These are phyloP conservation scores for Nepenthes gracilis DNA, from an alignment of 148 eudicot genomes.

Conservation along the genomic window DNA sequence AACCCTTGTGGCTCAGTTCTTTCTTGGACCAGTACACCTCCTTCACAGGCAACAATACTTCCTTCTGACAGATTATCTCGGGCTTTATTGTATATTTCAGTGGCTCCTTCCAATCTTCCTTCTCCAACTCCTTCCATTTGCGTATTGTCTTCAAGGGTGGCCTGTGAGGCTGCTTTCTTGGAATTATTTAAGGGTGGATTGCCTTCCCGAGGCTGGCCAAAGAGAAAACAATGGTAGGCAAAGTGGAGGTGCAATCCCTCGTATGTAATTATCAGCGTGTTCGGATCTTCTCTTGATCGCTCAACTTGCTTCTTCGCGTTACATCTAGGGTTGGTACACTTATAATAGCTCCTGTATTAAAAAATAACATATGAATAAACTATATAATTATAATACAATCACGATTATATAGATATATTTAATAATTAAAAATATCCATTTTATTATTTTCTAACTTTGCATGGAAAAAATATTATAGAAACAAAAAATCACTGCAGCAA, in stretches of 20 bases:
- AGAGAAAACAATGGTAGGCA: slow-evolving; percentile 37
- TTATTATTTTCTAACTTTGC: too few relatives aligned
- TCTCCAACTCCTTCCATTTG: not conserved
- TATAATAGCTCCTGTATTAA: slow-evolving; percentile 67
- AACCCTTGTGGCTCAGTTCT: slow-evolving; percentile 6
- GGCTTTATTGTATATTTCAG: too few relatives aligned
- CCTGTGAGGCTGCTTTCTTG: not conserved
- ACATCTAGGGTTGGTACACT: slow-evolving; percentile 80
- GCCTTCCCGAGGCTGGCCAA: slow-evolving; percentile 4
- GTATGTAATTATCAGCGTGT: slow-evolving; percentile 62
- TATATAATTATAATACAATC: too few relatives aligned
- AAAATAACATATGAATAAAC: too few relatives aligned
- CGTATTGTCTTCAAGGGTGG: not conserved
- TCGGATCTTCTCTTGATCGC: slow-evolving; percentile 53
- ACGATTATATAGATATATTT: too few relatives aligned
- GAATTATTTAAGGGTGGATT: not conserved
- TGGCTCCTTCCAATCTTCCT: too few relatives aligned
- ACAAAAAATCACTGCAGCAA: too few relatives aligned
- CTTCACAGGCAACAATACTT: too few relatives aligned
- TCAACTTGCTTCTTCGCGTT: slow-evolving; percentile 90
- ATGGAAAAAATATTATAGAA: too few relatives aligned
- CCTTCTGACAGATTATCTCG: too few relatives aligned
- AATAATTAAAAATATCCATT: too few relatives aligned
- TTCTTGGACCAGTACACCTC: not conserved
- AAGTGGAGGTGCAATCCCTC: slow-evolving; percentile 91